phyloP scores from a whole-genome alignment of 1,139 yeast species.

The Debaryomyces fabryi region DNA sequence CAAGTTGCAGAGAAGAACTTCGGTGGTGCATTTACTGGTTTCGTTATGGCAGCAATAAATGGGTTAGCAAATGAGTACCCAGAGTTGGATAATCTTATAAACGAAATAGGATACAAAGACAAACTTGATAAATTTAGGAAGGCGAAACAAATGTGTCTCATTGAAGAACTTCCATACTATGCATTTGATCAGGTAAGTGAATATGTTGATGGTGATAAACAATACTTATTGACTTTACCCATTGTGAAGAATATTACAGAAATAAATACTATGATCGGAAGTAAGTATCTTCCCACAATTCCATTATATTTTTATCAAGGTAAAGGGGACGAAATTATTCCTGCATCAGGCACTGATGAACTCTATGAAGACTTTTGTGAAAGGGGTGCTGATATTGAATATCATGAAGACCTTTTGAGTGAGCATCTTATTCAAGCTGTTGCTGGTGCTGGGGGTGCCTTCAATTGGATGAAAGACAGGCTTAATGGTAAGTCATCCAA shows the following conservation, averaged over 20 bases:
- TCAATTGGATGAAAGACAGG: constrained; percentile 11
- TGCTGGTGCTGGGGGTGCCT: constrained; percentile 16
- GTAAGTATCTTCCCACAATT: constrained; percentile 16
- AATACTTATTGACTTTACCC: constrained; percentile 12
- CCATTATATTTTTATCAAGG: constrained; percentile 26
- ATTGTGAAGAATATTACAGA: constrained; percentile 16
- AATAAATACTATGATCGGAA: constrained; percentile 18
- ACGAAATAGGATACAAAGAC: not conserved
- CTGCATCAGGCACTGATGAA: constrained; percentile 12
- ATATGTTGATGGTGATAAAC: constrained; percentile 2
- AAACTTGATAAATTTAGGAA: constrained; percentile 4
- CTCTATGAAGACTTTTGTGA: constrained; percentile 11
- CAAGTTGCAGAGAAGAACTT: constrained; percentile 21
- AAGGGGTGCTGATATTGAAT: constrained; percentile 10
- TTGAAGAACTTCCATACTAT: constrained; percentile 1
- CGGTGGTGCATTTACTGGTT: constrained; percentile 26
- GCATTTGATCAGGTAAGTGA: not conserved
- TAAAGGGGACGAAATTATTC: constrained; percentile 22
- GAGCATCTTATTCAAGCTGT: constrained; percentile 15
- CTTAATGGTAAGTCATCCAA: constrained; percentile 7
- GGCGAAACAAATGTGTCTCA: constrained; percentile 5
- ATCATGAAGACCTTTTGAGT: constrained; percentile 9
- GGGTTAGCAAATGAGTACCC: constrained; percentile 35
- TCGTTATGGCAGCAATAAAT: constrained; percentile 25
- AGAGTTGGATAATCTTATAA: constrained; percentile 12